A percentile compares a stretch with the other conserved stretches of the same genome.
Conservation (phyloP, 148 eudicot genomes). For the Camellia sinensis region DNA sequence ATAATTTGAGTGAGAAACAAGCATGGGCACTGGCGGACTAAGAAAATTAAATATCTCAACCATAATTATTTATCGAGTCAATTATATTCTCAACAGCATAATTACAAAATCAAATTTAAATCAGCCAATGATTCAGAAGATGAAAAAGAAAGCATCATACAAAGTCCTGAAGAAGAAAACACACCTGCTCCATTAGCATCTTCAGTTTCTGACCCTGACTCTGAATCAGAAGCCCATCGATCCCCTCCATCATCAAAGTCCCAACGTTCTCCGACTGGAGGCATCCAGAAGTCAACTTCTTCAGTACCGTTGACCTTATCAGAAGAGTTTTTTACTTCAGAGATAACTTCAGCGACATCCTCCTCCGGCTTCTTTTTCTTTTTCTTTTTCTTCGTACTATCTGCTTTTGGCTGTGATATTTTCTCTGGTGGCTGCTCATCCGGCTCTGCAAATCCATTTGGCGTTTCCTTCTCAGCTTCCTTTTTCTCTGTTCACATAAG, state of each 20-base stretch:
- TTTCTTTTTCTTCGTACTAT: slow-evolving; percentile 32
- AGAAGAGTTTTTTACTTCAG: slow-evolving; percentile 33
- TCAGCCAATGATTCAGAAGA: not conserved
- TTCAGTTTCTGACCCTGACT: slow-evolving; percentile 42
- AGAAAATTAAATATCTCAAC: not conserved
- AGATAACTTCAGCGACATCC: slow-evolving; percentile 27
- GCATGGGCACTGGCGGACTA: not conserved
- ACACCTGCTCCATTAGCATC: slow-evolving; percentile 54
- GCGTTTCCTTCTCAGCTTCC: slow-evolving; percentile 52
- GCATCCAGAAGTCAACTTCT: slow-evolving; percentile 76
- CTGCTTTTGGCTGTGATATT: slow-evolving; percentile 29
- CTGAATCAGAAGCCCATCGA: slow-evolving; percentile 75
- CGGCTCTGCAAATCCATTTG: slow-evolving; percentile 25
- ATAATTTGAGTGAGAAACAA: not conserved
- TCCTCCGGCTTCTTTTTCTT: slow-evolving; percentile 48
- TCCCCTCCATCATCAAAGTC: slow-evolving; percentile 86
- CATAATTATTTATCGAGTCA: not conserved
- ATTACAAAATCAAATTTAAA: not conserved
- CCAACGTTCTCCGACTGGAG: slow-evolving; percentile 75
- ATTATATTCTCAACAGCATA: not conserved
- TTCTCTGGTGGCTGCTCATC: slow-evolving; percentile 28
- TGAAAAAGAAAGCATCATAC: not conserved
- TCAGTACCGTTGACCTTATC: slow-evolving; percentile 54
- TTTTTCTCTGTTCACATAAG: slow-evolving; percentile 51
- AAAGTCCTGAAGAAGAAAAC: slow-evolving; percentile 1